Evolutionary conservation across 495 filamentous ascomycete species (phyloP), one percentile per base, ranked within the genome.

Genomic region (Aspergillus affinis): DNA sequence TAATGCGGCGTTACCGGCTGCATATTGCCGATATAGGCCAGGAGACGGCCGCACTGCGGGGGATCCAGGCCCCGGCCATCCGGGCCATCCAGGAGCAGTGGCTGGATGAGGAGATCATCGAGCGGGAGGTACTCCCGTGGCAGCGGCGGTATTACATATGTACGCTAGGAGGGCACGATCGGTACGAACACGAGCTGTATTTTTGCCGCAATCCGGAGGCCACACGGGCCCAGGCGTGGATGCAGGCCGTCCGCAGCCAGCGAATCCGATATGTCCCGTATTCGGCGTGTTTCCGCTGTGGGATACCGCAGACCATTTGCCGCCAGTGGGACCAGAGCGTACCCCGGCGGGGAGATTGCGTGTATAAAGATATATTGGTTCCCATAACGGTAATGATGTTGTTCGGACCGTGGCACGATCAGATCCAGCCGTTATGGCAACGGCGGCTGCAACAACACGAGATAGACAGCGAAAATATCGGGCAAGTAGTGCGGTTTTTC

Each of bases 21-120:
- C 17, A 49, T 49, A 12, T n/a, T 7, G 47, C 21, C 13, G 47
- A 49, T 49, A 6, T 19, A 12, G 21, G 13, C 9, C 41, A 45
- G 41, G 9, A n/a, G 41, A n/a, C 8, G 8, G 9, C n/a, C 41
- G 9, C 8, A n/a, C 41, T 45, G n/a, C 41, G 41, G 41, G 41
- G 57, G 6, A 20, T 52, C 5, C 36, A 64, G 49, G 50, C 27
- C 17, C 9, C 18, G 0, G 49, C 58, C 3, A 45, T 60, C 4
- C 7, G 46, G 45, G 50, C 61, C 6, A 61, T 64, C 29, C 48
- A 57, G 30, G n/a, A 45, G 41, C 8, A 8, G 8, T 17, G 17
- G 8, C 9, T 45, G 41, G 17, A 8, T 17, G 41, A 9, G 17
- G 41, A 45, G 41, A 17, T 17, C 41, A 45, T 45, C 41, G 17